phyloP scores from a whole-genome alignment of 176 grass and related monocot genomes.

The Oryza officinalis region DNA sequence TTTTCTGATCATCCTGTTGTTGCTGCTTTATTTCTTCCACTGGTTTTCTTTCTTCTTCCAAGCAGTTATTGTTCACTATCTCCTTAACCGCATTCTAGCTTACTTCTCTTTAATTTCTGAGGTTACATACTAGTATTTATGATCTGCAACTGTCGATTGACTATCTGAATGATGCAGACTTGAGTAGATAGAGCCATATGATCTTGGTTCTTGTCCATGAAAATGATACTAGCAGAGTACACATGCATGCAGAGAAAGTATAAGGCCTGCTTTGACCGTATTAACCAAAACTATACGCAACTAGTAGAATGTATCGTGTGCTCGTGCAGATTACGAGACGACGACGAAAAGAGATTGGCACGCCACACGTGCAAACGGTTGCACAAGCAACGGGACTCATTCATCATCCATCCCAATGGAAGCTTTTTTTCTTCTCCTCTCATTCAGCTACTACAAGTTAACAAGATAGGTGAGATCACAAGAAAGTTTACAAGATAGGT shows the following conservation, averaged over 20 bases:
- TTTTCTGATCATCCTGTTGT: conserved; percentile 26
- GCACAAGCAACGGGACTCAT: conserved; percentile 1
- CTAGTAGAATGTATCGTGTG: not conserved
- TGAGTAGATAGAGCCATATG: not conserved
- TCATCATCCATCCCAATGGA: not conserved
- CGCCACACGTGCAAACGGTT: conserved; percentile 10
- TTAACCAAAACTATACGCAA: not conserved
- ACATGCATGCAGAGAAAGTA: not conserved
- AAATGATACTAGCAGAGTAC: not conserved
- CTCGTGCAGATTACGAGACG: conserved; percentile 35
- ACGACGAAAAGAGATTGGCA: not conserved
- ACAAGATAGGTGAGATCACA: conserved; percentile 12
- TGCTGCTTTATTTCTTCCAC: not conserved
- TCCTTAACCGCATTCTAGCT: not conserved
- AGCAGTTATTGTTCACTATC: not conserved
- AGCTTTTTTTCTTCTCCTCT: not conserved
- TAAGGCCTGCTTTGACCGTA: not conserved
- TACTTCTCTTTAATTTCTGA: conserved; percentile 1
- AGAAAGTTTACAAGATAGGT: not conserved
- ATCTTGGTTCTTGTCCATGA: not conserved
- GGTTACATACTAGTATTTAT: not conserved
- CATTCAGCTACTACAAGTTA: conserved; percentile 4
- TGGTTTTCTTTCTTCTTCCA: not conserved
- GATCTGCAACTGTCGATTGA: not conserved
- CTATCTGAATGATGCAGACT: not conserved